These are phyloP conservation scores for Phialemonium atrogriseum DNA, from an alignment of 2,329 filamentous ascomycete genomes.

Conservation along the genomic window DNA sequence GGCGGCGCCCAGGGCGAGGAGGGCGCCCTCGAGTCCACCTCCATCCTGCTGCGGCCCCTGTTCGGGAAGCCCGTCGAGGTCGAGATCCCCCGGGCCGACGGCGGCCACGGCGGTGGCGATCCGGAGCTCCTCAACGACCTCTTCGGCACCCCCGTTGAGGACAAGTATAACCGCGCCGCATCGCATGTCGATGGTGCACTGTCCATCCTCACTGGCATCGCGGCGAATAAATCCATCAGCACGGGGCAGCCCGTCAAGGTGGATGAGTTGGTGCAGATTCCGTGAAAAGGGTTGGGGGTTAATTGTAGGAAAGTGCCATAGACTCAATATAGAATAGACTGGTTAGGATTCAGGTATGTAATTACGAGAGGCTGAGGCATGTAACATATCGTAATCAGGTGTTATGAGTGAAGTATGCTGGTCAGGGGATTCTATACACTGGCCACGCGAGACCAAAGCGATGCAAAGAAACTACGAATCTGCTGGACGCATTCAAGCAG, in stretches of 20 bases:
- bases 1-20: constrained; percentile 49
- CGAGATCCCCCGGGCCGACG: constrained; percentile 40
- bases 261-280: constrained; percentile 36
- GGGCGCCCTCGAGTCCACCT: constrained; percentile 40
- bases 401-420: too few species aligned
- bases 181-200: constrained; percentile 50
- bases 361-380: too few species aligned
- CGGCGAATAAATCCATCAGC: constrained; percentile 48
- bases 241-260: constrained; percentile 49
- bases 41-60: constrained; percentile 41
- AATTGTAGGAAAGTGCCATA: too few species aligned
- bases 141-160: constrained; percentile 43
- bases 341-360: too few species aligned
- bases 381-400: too few species aligned
- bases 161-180: constrained; percentile 46
- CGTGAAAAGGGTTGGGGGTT: constrained; percentile 13
- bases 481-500: too few species aligned
- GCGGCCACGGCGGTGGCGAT: constrained; percentile 54
- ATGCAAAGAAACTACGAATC: too few species aligned
- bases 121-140: constrained; percentile 47
- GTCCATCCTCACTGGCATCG: constrained; percentile 52
- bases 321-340: too few species aligned
- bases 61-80: constrained; percentile 50
- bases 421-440: too few species aligned
- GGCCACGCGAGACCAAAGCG: too few species aligned